Percentiles rank a stretch among this genome's conserved stretches.
These are phyloP conservation scores for Trichoderma sp. DNA, from an alignment of 2,329 filamentous ascomycete genomes.

Conservation along the genomic window DNA sequence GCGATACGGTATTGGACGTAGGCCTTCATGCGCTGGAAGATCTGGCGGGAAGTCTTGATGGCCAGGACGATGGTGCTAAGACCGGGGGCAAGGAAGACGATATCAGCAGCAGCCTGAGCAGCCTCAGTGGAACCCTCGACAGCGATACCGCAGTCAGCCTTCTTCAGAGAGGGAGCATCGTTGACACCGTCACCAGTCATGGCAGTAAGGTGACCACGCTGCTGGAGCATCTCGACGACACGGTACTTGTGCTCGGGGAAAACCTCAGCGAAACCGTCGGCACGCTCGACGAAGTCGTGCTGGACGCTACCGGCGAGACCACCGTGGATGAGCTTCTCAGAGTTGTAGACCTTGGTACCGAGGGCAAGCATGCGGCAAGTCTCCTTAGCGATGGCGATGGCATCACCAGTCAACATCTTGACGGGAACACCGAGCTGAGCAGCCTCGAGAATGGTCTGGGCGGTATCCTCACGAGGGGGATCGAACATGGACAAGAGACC, in stretches of 20 bases:
- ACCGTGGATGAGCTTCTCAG: slow-evolving; percentile 85
- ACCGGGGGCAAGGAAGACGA: slow-evolving; percentile 88
- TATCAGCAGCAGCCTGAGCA: slow-evolving; percentile 86
- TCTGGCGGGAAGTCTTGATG: slow-evolving; percentile 87
- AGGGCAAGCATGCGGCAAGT: slow-evolving; percentile 88
- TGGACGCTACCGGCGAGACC: slow-evolving; percentile 86
- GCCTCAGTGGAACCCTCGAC: slow-evolving; percentile 90
- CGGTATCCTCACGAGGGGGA: slow-evolving; percentile 86
- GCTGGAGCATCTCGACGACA: slow-evolving; percentile 88
- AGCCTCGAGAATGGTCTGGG: slow-evolving; percentile 84
- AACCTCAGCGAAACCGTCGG: slow-evolving; percentile 91
- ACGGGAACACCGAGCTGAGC: slow-evolving; percentile 84
- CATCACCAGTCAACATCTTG: slow-evolving; percentile 95
- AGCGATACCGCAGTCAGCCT: slow-evolving; percentile 91
- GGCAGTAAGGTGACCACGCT: slow-evolving; percentile 88
- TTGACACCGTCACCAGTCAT: slow-evolving; percentile 98
- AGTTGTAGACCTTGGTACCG: slow-evolving; percentile 90
- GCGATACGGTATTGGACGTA: slow-evolving; percentile 96
- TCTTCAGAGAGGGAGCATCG: slow-evolving; percentile 88
- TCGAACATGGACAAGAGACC: slow-evolving; percentile 94
- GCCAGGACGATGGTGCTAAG: slow-evolving; percentile 90
- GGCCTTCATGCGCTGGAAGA: slow-evolving; percentile 96
- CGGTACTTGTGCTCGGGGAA: slow-evolving; percentile 96
- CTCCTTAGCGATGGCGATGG: slow-evolving; percentile 88
- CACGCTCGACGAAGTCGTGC: slow-evolving; percentile 95